Conservation (phyloP, 2,329 filamentous ascomycete species). For the Aspergillus pseudonomiae region DNA sequence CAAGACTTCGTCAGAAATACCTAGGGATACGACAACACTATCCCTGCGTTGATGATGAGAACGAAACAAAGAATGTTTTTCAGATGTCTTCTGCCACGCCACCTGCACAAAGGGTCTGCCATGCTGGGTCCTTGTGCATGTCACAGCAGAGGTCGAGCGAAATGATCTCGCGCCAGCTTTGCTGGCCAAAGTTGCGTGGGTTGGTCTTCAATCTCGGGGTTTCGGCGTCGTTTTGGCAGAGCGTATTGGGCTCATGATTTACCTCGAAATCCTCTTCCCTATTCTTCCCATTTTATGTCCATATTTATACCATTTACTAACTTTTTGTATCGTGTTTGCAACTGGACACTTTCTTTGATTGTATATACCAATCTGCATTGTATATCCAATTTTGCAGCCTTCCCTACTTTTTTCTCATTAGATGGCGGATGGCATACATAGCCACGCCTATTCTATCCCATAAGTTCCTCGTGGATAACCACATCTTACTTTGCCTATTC, state of each 20-base stretch:
- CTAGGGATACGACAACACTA: conserved; percentile 8
- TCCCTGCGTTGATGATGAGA: conserved; percentile 15
- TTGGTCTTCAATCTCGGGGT: conserved; percentile 7
- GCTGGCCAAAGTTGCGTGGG: conserved; percentile 22
- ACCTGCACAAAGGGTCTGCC: conserved; percentile 8
- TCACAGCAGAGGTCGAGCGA: conserved; percentile 6
- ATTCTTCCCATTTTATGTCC: conserved; percentile 6
- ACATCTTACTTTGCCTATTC: neutral
- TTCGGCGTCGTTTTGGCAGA: conserved; percentile 10
- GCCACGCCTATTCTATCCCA: neutral
- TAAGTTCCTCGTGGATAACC: neutral
- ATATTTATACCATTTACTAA: conserved; percentile 12
- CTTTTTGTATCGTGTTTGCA: conserved; percentile 8
- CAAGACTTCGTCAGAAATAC: neutral
- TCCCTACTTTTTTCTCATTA: neutral
- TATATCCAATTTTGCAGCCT: conserved; percentile 1
- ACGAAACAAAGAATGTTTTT: conserved; percentile 11
- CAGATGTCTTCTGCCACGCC: conserved; percentile 9
- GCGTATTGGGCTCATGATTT: conserved; percentile 12
- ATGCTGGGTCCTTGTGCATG: conserved; percentile 7
- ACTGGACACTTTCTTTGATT: conserved; percentile 11
- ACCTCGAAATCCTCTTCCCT: conserved; percentile 1
- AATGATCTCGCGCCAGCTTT: conserved; percentile 21
- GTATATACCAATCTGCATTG: conserved; percentile 21
- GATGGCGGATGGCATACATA: neutral